phyloP scores from a whole-genome alignment of 169 alveolate species.

The Plasmodium gallinaceum region DNA sequence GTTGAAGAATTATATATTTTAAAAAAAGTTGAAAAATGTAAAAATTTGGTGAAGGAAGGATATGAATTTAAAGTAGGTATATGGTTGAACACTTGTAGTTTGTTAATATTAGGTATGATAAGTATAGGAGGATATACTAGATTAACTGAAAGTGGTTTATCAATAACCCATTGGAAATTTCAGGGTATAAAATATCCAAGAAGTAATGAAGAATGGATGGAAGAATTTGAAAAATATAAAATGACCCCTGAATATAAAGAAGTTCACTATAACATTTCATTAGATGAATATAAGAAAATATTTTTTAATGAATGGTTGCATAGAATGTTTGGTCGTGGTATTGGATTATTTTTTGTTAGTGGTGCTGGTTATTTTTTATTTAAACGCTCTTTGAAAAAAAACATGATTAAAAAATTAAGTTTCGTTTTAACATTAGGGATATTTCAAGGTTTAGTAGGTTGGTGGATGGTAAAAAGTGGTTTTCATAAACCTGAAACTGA shows the following conservation, averaged over 20 bases:
- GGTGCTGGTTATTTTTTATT: slow-evolving; percentile 87
- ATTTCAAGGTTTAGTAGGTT: slow-evolving; percentile 86
- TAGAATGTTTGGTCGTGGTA: slow-evolving; percentile 89
- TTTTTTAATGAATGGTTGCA: slow-evolving; percentile 93
- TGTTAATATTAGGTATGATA: slow-evolving; percentile 85
- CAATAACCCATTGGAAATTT: slow-evolving; percentile 93
- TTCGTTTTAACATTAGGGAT: slow-evolving; percentile 80
- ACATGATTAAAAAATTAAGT: slow-evolving; percentile 72
- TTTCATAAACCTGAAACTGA: slow-evolving; percentile 84
- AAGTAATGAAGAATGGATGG: slow-evolving; percentile 90
- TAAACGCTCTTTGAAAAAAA: slow-evolving; percentile 82
- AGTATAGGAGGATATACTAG: slow-evolving; percentile 93
- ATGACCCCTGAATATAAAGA: slow-evolving; percentile 91
- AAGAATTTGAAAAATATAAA: slow-evolving; percentile 89
- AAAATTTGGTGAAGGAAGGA: slow-evolving; percentile 64
- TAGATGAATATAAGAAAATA: slow-evolving; percentile 91
- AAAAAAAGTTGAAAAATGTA: slow-evolving; percentile 44
- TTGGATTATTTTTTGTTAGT: slow-evolving; percentile 87
- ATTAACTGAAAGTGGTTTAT: slow-evolving; percentile 92
- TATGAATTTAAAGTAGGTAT: slow-evolving; percentile 70
- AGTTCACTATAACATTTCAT: slow-evolving; percentile 88
- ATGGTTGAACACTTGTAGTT: slow-evolving; percentile 78
- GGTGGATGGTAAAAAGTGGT: slow-evolving; percentile 89
- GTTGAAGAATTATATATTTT: slow-evolving; percentile 38
- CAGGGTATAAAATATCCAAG: slow-evolving; percentile 88